Evolutionary conservation across 75 land plant species (phyloP), one percentile per base, ranked within the genome.

Genomic region (Cryptomeria japonica): DNA sequence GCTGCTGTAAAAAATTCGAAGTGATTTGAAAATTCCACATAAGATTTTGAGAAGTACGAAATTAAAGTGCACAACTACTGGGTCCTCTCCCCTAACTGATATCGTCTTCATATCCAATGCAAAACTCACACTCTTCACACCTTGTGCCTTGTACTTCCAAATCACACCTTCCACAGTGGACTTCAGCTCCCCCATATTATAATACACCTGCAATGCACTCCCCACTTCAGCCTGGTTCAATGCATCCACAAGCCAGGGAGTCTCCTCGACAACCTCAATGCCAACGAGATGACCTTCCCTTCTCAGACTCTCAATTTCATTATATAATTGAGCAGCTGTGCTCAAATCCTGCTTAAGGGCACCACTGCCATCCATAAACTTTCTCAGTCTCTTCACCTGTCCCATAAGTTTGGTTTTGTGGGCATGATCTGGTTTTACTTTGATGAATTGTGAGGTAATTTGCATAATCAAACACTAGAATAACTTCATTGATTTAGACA

Each of bases 51-150:
- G n/a, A n/a, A n/a, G n/a, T n/a, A n/a, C n/a, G n/a, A n/a, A n/a
- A n/a, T n/a, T n/a, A n/a, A n/a, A n/a, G n/a, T n/a, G n/a, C n/a
- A n/a, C n/a, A n/a, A n/a, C n/a, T n/a, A n/a, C n/a, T n/a, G n/a
- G n/a, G n/a, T n/a, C n/a, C n/a, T n/a, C n/a, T n/a, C n/a, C n/a
- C n/a, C n/a, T n/a, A 13, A 91, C 93, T 11, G 97, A 93, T 44
- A 98, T 93, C 0, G 97, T 97, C 92, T 98, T 98, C 99, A 98
- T 94, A 87, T 98, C 99, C 85, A 98, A 87, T 6, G 99, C 99
- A 18, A 84, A 87, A 49, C 90, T 86, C 32, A 98, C 89, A 80
- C 95, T 94, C 92, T 95, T 98, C 55, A 92, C 90, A 14, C 92
- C 96, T 84, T 84, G 88, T 2, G 22, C 77, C 90, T 91, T 97